Evolutionary conservation across 1,284 basidiomycete genomes (phyloP).

Genomic region (Boletus smithii): DNA sequence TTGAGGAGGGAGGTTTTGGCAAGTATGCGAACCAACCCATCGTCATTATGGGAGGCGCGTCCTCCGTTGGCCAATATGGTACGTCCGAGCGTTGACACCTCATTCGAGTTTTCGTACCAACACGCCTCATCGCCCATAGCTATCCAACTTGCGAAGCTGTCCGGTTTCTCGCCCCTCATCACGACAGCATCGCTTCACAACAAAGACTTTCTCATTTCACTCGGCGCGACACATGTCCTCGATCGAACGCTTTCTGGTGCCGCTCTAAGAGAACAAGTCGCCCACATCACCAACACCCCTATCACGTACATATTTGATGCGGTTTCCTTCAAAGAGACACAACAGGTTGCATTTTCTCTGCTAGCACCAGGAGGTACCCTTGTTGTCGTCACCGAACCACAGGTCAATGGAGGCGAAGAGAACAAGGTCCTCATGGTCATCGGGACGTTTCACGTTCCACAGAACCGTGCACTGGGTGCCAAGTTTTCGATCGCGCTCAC

Average conservation of each 20-base stretch:
- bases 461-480: slow-evolving; percentile 13
- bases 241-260: slow-evolving; percentile 25
- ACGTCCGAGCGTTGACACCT: no score
- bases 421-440: slow-evolving; percentile 7
- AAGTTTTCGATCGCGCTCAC: slow-evolving; percentile 13
- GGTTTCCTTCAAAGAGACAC: slow-evolving; percentile 19
- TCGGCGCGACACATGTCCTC: slow-evolving; percentile 43
- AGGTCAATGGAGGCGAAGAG: slow-evolving; percentile 5
- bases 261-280: slow-evolving; percentile 9
- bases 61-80: slow-evolving; percentile 40
- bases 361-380: slow-evolving; percentile 14
- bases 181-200: slow-evolving; percentile 40
- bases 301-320: slow-evolving; percentile 21
- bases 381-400: slow-evolving; percentile 2
- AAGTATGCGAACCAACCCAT: slow-evolving; percentile 36
- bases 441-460: slow-evolving; percentile 5
- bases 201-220: slow-evolving; percentile 33
- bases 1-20: slow-evolving; percentile 21
- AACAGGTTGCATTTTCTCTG: slow-evolving; percentile 3
- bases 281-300: slow-evolving; percentile 3
- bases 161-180: slow-evolving; percentile 40
- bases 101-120: no score
- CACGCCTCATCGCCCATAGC: background rate
- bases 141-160: slow-evolving; percentile 40
- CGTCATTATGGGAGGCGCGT: slow-evolving; percentile 39